Evolutionary conservation across 805 yeast species (phyloP), one percentile per base, ranked within the genome.

Genomic region (Metschnikowia drakensbergensis): DNA sequence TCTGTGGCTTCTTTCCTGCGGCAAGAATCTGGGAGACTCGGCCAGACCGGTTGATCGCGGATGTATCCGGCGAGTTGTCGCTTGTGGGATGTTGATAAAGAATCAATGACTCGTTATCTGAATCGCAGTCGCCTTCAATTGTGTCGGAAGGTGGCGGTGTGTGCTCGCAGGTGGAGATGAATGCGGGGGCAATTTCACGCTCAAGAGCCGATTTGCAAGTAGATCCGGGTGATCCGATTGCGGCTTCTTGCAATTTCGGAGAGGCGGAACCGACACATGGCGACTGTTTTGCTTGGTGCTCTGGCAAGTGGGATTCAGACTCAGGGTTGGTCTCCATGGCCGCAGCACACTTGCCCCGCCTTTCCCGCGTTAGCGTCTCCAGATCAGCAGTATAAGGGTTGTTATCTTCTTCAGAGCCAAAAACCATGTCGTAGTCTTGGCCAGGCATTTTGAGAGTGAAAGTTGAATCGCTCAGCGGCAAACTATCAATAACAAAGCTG

Each of bases 1-100:
- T 55, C 31, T 54, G 61, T 34, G 67, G 63, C 11, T 61, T 58
- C 11, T 59, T 53, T 9, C 55, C 58, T 0, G 72, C 67, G 35
- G 58, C 58, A 41, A 72, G 59, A n/a, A 72, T 55, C 50, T 63
- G 62, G 32, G 69, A 59, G 6, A 71, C 71, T 42, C 76, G 55
- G 40, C 67, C 69, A 47, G 70, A 72, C 43, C 63, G 62, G 52
- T 63, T 65, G 44, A 64, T 63, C 29, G 63, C 3, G 69, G 58
- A 42, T 64, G 63, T 47, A 41, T 61, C 25, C 37, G 51, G 13
- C 46, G 32, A 36, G 3, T 35, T 58, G 8, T 49, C 47, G 5
- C 62, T 8, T 6, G 45, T 25, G 13, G 37, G 58, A 17, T 50
- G 49, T 11, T 49, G 60, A 51, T 61, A 70, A 9, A 71, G 58